These are phyloP conservation scores for Ustilago tritici DNA, from an alignment of 1,284 basidiomycete species.

Conservation along the genomic window DNA sequence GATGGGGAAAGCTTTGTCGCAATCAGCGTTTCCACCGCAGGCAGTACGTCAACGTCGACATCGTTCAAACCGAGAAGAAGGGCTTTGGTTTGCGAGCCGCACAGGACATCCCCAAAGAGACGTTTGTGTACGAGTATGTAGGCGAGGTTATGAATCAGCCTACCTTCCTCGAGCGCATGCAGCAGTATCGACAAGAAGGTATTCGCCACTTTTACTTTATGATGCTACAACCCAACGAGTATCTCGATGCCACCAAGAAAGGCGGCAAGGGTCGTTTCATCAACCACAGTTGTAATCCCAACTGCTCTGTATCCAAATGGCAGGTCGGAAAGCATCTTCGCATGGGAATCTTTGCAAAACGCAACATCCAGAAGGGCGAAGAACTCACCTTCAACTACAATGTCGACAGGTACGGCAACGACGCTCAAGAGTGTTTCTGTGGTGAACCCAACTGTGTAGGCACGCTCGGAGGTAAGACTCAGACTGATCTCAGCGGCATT, in stretches of 20 bases:
- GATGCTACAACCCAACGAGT: constrained; percentile 99
- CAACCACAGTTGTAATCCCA: constrained; percentile 97
- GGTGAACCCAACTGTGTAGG: constrained; percentile 96
- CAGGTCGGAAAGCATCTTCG: constrained; percentile 89
- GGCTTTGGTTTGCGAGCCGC: constrained; percentile 90
- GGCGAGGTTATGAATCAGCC: constrained; percentile 92
- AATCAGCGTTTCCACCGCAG: constrained; percentile 89
- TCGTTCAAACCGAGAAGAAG: constrained; percentile 94
- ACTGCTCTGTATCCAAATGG: constrained; percentile 99
- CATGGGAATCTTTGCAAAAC: constrained; percentile 97
- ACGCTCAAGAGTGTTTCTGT: constrained; percentile 94
- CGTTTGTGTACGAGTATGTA: constrained; percentile 97
- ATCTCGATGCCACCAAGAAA: constrained; percentile 96
- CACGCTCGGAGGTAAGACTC: constrained; percentile 96
- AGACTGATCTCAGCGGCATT: constrained; percentile 93
- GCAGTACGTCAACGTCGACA: constrained; percentile 87
- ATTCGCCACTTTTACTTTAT: constrained; percentile 99
- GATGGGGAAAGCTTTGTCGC: constrained; percentile 83
- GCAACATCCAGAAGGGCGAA: constrained; percentile 83
- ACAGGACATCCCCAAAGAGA: constrained; percentile 78
- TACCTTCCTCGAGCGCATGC: constrained; percentile 92
- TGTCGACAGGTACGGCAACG: constrained; percentile 97
- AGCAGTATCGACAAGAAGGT: constrained; percentile 90
- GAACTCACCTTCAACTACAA: constrained; percentile 99
- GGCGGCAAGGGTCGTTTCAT: constrained; percentile 96